phyloP scores from a whole-genome alignment of 1,284 basidiomycete species.

The Ganoderma meredithae region DNA sequence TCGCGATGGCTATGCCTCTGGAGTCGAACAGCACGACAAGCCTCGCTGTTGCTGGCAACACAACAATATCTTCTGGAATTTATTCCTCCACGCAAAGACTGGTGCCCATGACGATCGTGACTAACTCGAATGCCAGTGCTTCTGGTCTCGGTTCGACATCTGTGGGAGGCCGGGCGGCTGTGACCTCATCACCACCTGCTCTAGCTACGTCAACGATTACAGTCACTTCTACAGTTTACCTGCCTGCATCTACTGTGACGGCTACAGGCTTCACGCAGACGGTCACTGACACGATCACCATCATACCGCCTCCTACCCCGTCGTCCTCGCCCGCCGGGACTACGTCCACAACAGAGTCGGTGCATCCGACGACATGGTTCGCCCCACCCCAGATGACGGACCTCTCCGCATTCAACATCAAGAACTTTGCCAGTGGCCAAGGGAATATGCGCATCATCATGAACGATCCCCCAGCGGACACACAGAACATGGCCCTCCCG shows the following conservation, averaged over 20 bases:
- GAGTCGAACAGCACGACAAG: conserved; percentile 21
- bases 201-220: conserved; percentile 17
- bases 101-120: neutral
- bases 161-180: neutral
- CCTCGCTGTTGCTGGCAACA: neutral
- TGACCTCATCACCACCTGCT: conserved; percentile 15
- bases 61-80: conserved; percentile 4
- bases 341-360: neutral
- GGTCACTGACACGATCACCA: conserved; percentile 40
- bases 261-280: conserved; percentile 44
- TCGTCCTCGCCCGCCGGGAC: conserved; percentile 20
- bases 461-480: conserved; percentile 47
- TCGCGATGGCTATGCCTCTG: conserved; percentile 28
- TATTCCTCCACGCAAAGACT: neutral
- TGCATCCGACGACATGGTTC: conserved; percentile 50
- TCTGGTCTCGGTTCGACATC: neutral
- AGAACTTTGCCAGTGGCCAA: conserved; percentile 60
- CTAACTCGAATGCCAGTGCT: neutral
- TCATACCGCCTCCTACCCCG: conserved; percentile 36
- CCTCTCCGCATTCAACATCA: conserved; percentile 66
- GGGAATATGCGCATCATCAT: conserved; percentile 66
- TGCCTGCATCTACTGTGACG: conserved; percentile 45
- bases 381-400: conserved; percentile 62
- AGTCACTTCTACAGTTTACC: conserved; percentile 31
- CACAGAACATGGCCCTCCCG: neutral